Base-by-base conservation (phyloP, 73 alveolate species). In the Effrenium voratum region DNA sequence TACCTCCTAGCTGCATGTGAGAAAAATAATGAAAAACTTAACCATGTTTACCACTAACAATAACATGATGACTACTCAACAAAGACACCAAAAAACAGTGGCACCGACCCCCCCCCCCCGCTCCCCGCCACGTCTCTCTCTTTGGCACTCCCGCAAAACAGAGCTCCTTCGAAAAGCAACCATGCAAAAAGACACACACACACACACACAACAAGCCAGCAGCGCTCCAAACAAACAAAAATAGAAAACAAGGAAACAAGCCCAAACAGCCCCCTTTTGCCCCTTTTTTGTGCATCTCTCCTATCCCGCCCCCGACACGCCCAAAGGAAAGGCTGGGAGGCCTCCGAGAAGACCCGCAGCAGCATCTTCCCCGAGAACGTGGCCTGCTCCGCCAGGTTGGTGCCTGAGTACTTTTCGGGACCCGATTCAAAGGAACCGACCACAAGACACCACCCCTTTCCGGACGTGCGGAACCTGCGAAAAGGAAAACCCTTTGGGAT, bases 271-370 rank as follows among this genome's bases (percentile, higher is more conserved):
- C 38, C 41, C 5, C 5, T 8, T 63, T 63, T 4, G 5, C 12
- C 10, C 38, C 38, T 12, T 63, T 30, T 13, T 63, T 24, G 77
- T 30, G 5, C 41, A 13, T 63, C 41, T 24, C 38, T 8, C 77
- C 22, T 8, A 19, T 24, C 41, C n/a, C 22, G n/a, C 5, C 38
- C 10, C 12, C 22, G 77, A 8, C 41, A 19, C 32, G 22, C 47
- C 43, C 44, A 8, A 46, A 32, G n/a, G 13, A 10, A 47, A 6
- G 52, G 57, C 1, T 26, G 41, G 46, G 38, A 36, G 0, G 38
- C 94, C 94, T 86, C 94, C 82, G 94, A 86, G 66, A 86, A 86
- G 81, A 63, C 94, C 26, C 94, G 81, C 68, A 86, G 82, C 63
- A 86, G 63, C n/a, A 86, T 44, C 47, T 86, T 86, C 68, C 66